Evolutionary conservation across 2,329 filamentous ascomycete genomes (phyloP).

Genomic region (Graphilbum ipis-grandicollis): DNA sequence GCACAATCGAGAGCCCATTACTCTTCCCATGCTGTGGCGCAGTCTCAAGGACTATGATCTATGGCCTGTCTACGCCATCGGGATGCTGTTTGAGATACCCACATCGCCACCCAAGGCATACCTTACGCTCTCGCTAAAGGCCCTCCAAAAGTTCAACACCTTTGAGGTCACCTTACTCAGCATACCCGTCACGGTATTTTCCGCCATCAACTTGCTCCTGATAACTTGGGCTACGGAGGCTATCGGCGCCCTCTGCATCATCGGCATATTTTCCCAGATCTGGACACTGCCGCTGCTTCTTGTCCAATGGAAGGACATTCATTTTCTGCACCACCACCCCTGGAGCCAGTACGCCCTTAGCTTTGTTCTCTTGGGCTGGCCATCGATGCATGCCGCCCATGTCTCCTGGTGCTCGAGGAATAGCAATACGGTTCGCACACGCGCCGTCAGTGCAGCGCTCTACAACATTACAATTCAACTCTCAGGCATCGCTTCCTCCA

Average conservation of each 20-base stretch:
- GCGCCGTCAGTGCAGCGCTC: constrained; percentile 4
- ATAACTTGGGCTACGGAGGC: no score
- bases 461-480: constrained; percentile 19
- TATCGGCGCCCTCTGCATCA: no score
- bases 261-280: no score
- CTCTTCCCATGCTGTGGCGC: constrained; percentile 14
- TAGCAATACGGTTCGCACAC: constrained; percentile 14
- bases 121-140: constrained; percentile 4
- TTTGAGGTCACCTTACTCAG: constrained; percentile 7
- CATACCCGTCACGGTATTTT: constrained; percentile 15
- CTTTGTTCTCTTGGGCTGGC: constrained; percentile 42
- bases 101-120: constrained; percentile 2
- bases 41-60: constrained; percentile 7
- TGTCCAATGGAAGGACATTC: no score
- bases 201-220: constrained; percentile 33
- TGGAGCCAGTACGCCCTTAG: constrained; percentile 31
- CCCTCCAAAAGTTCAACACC: constrained; percentile 5
- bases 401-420: no score
- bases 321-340: no score
- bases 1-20: constrained; percentile 39
- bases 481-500: constrained; percentile 16
- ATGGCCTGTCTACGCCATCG: constrained; percentile 7
- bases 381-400: no score
- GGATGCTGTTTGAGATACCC: constrained; percentile 4
- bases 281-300: constrained; percentile 39